A percentile compares a stretch with the other conserved stretches of the same genome.
These are phyloP conservation scores for Phanerodontia chrysosporium DNA, from an alignment of 768 basidiomycete species.

Conservation along the genomic window DNA sequence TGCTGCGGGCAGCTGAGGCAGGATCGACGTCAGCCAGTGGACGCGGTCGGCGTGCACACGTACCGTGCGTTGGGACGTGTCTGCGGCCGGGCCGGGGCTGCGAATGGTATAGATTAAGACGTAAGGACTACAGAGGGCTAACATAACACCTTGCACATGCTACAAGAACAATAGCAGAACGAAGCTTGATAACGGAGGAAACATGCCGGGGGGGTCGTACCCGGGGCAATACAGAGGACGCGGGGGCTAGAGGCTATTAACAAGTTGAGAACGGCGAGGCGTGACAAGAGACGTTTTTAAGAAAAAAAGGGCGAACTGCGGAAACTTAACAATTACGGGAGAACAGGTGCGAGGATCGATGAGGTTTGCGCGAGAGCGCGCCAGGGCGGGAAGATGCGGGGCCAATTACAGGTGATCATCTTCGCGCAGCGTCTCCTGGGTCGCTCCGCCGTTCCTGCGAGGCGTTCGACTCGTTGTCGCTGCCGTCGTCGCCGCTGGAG, in stretches of 20 bases:
- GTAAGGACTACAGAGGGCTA: conserved; percentile 4
- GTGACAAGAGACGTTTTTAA: no score
- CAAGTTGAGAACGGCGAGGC: no score
- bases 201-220: neutral
- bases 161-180: conserved; percentile 6
- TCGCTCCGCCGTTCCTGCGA: conserved; percentile 25
- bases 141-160: conserved; percentile 2
- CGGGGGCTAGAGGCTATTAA: neutral
- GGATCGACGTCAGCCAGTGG: neutral
- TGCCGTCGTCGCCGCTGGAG: conserved; percentile 22
- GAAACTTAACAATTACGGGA: conserved; percentile 7
- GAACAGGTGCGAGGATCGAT: neutral
- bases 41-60: no score
- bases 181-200: conserved; percentile 3
- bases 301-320: no score
- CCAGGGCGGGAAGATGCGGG: neutral
- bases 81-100: neutral
- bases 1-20: neutral
- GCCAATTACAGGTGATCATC: conserved; percentile 5
- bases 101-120: conserved; percentile 1
- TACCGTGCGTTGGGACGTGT: neutral
- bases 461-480: conserved; percentile 28
- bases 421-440: conserved; percentile 12
- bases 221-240: neutral
- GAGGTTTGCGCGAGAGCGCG: no score